These are phyloP conservation scores for Heterobasidion annosum DNA, from an alignment of 1,284 basidiomycete species.

Conservation along the genomic window DNA sequence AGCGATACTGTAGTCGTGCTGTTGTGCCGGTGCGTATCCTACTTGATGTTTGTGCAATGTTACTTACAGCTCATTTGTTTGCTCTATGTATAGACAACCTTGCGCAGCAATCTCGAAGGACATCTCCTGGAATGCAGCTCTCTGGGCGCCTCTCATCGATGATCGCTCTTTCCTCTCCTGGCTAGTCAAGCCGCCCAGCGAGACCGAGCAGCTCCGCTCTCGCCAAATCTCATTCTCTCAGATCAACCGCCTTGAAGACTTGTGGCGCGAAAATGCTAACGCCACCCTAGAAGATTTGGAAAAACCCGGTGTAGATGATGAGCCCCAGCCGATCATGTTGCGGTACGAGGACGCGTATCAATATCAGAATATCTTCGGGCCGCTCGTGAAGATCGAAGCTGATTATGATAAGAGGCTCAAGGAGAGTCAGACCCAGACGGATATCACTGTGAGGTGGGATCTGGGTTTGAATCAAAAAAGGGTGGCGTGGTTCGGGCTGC, in stretches of 20 bases:
- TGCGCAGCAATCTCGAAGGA: conserved; percentile 97
- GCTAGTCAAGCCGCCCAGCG: conserved; percentile 95
- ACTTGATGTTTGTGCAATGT: neutral
- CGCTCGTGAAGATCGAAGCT: conserved; percentile 98
- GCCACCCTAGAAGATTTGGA: conserved; percentile 96
- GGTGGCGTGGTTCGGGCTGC: conserved; percentile 93
- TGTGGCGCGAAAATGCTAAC: conserved; percentile 95
- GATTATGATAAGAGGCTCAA: conserved; percentile 98
- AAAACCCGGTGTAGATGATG: conserved; percentile 93
- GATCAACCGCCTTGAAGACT: conserved; percentile 94
- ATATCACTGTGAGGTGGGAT: conserved; percentile 95
- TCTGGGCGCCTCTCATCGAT: conserved; percentile 98
- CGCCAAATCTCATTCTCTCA: conserved; percentile 95
- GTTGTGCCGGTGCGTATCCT: conserved; percentile 75
- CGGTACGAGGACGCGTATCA: conserved; percentile 98
- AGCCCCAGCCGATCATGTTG: conserved; percentile 85
- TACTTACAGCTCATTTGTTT: neutral
- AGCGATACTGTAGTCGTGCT: conserved; percentile 98
- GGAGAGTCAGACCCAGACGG: conserved; percentile 97
- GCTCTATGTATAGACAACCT: conserved; percentile 62
- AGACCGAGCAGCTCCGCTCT: conserved; percentile 91
- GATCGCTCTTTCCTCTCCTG: conserved; percentile 97
- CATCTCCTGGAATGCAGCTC: conserved; percentile 95
- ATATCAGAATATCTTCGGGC: conserved; percentile 98
- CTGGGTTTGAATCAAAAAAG: conserved; percentile 96